These are phyloP conservation scores for Apiotrichum brassicae DNA, from an alignment of 1,284 basidiomycete genomes.

Conservation along the genomic window DNA sequence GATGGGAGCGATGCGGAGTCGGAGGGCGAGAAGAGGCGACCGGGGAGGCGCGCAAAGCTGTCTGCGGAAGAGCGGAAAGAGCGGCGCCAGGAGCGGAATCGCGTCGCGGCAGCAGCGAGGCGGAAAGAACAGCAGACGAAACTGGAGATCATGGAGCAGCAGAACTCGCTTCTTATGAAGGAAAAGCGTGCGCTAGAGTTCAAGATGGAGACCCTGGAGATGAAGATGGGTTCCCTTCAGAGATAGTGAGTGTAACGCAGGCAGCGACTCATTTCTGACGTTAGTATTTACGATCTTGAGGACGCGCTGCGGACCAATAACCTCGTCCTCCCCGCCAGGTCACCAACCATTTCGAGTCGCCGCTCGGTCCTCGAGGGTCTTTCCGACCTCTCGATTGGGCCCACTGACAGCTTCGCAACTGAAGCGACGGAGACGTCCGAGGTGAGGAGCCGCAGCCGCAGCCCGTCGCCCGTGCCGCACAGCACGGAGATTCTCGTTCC, in stretches of 20 bases:
- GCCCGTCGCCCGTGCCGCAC: neutral
- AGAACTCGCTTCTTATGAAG: no score
- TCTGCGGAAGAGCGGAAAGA: neutral
- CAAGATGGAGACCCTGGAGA: neutral
- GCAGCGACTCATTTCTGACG: neutral
- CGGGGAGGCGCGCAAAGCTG: neutral
- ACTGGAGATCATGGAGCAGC: no score
- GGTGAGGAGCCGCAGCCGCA: neutral
- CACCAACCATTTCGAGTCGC: neutral
- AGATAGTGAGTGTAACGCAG: neutral
- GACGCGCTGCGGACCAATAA: neutral
- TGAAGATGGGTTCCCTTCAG: neutral
- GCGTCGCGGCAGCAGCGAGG: neutral
- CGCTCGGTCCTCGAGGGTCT: no score
- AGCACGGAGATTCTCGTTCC: no score
- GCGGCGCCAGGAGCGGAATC: neutral
- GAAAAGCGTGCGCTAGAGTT: neutral
- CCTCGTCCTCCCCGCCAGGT: neutral
- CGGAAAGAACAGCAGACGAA: neutral
- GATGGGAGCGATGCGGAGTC: no score
- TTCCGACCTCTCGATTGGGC: neutral
- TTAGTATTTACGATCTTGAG: conserved; percentile 1
- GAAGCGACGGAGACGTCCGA: neutral
- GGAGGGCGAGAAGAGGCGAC: neutral
- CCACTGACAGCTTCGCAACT: neutral